A percentile compares a stretch with the other conserved stretches of the same genome.
These are phyloP conservation scores for Cardamine resedifolia DNA, from an alignment of 345 rosid species.

Conservation along the genomic window DNA sequence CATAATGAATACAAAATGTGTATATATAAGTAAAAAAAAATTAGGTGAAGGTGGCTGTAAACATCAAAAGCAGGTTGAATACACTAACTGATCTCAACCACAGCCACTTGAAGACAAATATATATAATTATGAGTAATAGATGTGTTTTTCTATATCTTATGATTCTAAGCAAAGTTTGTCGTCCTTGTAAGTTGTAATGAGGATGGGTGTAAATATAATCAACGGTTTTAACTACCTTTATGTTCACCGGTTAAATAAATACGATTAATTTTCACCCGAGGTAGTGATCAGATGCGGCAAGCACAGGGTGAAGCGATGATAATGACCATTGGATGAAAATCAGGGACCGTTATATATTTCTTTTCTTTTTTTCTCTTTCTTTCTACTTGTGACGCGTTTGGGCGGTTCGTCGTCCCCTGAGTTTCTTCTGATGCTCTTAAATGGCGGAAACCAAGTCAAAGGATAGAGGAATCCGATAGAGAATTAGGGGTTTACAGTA, in stretches of 20 bases:
- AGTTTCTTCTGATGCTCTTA: background rate
- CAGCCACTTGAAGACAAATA: constrained; percentile 33
- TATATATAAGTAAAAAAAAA: background rate
- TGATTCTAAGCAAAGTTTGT: constrained; percentile 34
- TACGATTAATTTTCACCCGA: background rate
- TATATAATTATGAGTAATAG: no score
- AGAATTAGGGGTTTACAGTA: background rate
- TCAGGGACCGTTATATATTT: constrained; percentile 16
- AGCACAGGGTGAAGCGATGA: background rate
- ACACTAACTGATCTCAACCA: constrained; percentile 35
- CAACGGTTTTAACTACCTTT: constrained; percentile 9
- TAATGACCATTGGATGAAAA: background rate
- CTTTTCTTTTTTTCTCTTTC: background rate
- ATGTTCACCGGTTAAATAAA: background rate
- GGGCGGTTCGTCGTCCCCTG: background rate
- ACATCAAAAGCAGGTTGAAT: constrained; percentile 25
- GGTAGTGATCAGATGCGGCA: background rate
- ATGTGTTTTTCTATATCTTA: background rate
- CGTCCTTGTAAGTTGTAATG: background rate
- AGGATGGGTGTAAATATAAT: background rate
- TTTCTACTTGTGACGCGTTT: background rate
- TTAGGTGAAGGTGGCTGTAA: constrained; percentile 36
- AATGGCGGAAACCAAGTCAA: constrained; percentile 13
- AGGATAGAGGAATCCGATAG: background rate
- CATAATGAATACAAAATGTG: constrained; percentile 1